Conservation (phyloP, 1,284 basidiomycete species). For the Moesziomyces antarcticus region DNA sequence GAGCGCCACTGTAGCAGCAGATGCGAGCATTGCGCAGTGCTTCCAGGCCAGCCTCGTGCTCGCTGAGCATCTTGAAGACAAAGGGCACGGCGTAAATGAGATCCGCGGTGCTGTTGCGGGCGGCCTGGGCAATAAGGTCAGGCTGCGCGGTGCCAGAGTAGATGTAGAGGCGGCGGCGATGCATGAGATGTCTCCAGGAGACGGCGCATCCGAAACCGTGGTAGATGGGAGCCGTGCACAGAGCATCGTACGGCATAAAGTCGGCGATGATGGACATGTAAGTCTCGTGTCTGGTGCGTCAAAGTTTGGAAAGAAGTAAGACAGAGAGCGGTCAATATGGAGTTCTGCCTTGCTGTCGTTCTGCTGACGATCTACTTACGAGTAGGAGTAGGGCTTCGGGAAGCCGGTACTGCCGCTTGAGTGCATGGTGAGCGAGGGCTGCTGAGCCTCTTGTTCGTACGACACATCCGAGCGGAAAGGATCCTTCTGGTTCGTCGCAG, state of each 20-base stretch:
- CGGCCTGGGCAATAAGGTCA: slow-evolving; percentile 16
- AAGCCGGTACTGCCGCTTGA: slow-evolving; percentile 50
- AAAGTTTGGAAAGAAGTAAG: neutral
- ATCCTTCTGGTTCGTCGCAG: slow-evolving; percentile 6
- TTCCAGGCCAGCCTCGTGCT: slow-evolving; percentile 72
- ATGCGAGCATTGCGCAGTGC: slow-evolving; percentile 71
- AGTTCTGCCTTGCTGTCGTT: too few relatives aligned
- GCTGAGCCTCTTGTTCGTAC: slow-evolving; percentile 16
- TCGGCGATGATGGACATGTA: slow-evolving; percentile 25
- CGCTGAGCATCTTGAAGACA: slow-evolving; percentile 72
- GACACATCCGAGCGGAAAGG: slow-evolving; percentile 12
- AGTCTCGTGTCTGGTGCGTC: slow-evolving; percentile 14
- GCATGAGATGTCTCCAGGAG: slow-evolving; percentile 29
- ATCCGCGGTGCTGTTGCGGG: slow-evolving; percentile 9
- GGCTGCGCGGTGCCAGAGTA: slow-evolving; percentile 29
- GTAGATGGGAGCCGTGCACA: slow-evolving; percentile 44
- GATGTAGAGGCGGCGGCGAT: slow-evolving; percentile 25
- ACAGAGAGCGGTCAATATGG: too few relatives aligned
- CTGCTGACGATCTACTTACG: slow-evolving; percentile 1
- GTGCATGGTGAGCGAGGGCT: slow-evolving; percentile 33
- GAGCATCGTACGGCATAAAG: slow-evolving; percentile 19
- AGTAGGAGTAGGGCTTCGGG: slow-evolving; percentile 39
- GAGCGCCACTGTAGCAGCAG: slow-evolving; percentile 71
- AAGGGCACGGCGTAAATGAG: slow-evolving; percentile 69
- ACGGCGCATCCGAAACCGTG: slow-evolving; percentile 40